Base-by-base conservation (phyloP, 495 filamentous ascomycete genomes). In the Penicillium dipodomyicola region DNA sequence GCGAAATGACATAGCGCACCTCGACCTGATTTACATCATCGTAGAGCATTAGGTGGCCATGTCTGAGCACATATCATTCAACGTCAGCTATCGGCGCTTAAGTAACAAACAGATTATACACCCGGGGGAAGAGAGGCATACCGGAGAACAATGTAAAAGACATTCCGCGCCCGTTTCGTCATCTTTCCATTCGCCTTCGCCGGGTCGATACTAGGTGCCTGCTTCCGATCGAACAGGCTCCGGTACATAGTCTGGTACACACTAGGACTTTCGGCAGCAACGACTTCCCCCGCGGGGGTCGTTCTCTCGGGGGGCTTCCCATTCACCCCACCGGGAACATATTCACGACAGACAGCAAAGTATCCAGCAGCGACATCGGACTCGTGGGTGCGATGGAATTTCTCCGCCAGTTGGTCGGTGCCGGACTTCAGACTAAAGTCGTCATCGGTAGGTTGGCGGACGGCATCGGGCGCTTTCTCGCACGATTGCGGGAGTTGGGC, bases 231-330 rank as follows among this genome's bases (percentile, higher is more conserved):
- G 67, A 98, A 98, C 44, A 98, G 84, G 70, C 89, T 95, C 62
- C 92, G 79, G 70, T 97, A 97, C 94, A 98, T 96, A 68, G 87
- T 85, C 80, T 97, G 95, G 65, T 97, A 97, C 27, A 98, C 92
- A 64, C 90, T 95, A 39, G 88, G 91, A 67, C 90, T 95, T 58
- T 90, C 89, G 10, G 86, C 72, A 29, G 84, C 84, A 54, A 84
- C 77, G 44, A 84, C 77, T 49, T 85, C 84, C 12, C 89, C 90
- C 9, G 89, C 82, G 11, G 92, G 91, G 2, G 91, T 94, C 37
- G 84, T 86, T 52, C 92, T 81, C 69, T 96, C 92, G 57, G 91
- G 92, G 4, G 92, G 93, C 72, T 92, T 78, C 39, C 91, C 93
- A 75, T 94, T 95, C 61, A 93, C 84, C 47, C 91, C 92, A 57